Evolutionary conservation across 768 basidiomycete genomes (phyloP), one percentile per base, ranked within the genome.

Genomic region (Clavaria fumosa): DNA sequence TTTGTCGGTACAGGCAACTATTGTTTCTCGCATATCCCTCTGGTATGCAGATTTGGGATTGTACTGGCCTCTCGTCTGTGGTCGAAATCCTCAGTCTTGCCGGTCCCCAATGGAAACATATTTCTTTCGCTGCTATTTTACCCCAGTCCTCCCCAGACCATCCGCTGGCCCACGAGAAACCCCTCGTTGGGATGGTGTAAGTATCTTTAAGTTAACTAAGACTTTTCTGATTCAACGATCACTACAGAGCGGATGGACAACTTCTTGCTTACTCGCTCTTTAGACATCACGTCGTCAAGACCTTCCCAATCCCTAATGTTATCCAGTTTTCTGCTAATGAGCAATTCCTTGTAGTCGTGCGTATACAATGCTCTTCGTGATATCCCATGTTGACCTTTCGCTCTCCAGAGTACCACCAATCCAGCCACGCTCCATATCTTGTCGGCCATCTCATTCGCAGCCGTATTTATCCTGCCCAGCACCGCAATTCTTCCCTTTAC

Each of bases 1-100:
- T n/a, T 9, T 14, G 9, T 28, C 26, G 26, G n/a, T 18, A 23
- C 35, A 67, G 68, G 30, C 59, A 63, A 18, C 45, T 75, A 4
- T 60, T 77, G 7, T 50, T 78, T 35, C 55, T 77, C 11, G 73
- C 64, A 4, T 78, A 77, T 45, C 43, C 49, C 22, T 54, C 55
- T 12, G 69, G 74, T n/a, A 45, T 73, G 37, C 70, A 76, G 49
- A 54, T 72, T 26, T 74, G 73, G 72, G 72, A 75, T 43, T 67
- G 70, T 45, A 60, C 66, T 23, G 56, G 64, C 45, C 48, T 73
- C 18, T 66, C 57, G 21, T 57, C 63, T 1, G 61, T 73, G 4
- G 51, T 36, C 4, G 45, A 46, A 24, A 20, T 46, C 12, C 28
- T 46, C 18, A 46, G 44, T 38, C 30, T 43, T 6, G 20, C 24